Percentiles rank a stretch among this genome's conserved stretches.
phyloP scores from a whole-genome alignment of 2,329 filamentous ascomycete species.

The Cladobotryum mycophilum region DNA sequence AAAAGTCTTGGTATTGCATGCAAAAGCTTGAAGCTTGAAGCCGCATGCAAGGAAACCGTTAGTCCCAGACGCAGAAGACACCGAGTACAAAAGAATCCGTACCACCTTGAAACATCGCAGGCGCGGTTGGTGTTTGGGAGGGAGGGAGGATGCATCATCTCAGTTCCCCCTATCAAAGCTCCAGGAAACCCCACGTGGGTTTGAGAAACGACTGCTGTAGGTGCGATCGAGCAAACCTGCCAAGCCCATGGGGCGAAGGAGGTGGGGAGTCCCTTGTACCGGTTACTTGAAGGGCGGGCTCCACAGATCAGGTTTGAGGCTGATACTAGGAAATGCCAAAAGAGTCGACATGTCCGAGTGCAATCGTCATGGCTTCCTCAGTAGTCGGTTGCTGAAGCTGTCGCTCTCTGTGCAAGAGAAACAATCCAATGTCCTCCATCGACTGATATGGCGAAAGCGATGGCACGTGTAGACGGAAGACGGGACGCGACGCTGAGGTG shows the following conservation, averaged over 20 bases:
- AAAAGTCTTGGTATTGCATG: neutral
- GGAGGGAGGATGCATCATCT: neutral
- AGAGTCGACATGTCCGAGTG: no score
- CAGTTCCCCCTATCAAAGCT: conserved; percentile 7
- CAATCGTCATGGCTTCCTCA: no score
- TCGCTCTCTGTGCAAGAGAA: no score
- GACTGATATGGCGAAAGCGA: no score
- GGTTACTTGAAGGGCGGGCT: neutral
- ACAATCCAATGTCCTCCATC: no score
- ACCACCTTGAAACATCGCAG: neutral
- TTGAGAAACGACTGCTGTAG: neutral
- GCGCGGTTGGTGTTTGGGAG: conserved; percentile 1
- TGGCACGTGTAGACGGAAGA: no score
- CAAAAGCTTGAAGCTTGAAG: no score
- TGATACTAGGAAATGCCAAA: neutral
- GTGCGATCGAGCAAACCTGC: neutral
- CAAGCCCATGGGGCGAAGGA: neutral
- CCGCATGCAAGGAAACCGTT: neutral
- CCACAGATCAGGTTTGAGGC: neutral
- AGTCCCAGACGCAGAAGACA: neutral
- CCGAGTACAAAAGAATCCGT: neutral
- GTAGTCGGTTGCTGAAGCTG: no score
- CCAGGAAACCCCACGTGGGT: conserved; percentile 7
- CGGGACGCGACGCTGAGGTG: no score
- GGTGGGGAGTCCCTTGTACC: neutral